phyloP scores from a whole-genome alignment of 2,329 filamentous ascomycete genomes.

The Talaromyces sp. region DNA sequence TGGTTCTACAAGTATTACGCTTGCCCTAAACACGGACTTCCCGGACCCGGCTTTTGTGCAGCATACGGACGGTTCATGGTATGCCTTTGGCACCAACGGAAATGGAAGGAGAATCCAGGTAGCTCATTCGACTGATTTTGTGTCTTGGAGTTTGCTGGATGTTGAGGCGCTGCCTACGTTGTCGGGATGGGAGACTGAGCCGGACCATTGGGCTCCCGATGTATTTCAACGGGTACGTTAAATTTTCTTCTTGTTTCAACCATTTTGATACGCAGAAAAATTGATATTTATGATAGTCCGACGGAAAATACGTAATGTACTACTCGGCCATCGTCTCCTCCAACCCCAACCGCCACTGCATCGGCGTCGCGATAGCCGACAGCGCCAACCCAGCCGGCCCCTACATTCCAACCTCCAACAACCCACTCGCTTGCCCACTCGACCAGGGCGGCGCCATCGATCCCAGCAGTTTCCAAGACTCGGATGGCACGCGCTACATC shows the following conservation, averaged over 20 bases:
- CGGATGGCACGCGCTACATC: conserved; percentile 56
- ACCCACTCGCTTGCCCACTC: conserved; percentile 55
- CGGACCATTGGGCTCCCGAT: conserved; percentile 63
- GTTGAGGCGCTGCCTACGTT: conserved; percentile 57
- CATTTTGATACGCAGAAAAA: not conserved
- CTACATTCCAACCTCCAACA: conserved; percentile 46
- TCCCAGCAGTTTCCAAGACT: conserved; percentile 59
- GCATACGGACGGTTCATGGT: conserved; percentile 51
- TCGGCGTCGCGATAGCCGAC: conserved; percentile 56
- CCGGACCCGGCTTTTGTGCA: conserved; percentile 50
- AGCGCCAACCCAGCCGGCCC: conserved; percentile 49
- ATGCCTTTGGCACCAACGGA: conserved; percentile 58
- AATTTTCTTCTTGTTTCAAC: not conserved
- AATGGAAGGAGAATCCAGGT: conserved; percentile 55
- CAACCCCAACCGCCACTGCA: conserved; percentile 52
- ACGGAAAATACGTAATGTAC: conserved; percentile 61
- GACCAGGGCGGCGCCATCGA: conserved; percentile 63
- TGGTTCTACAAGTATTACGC: conserved; percentile 11
- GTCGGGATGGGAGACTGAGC: conserved; percentile 55
- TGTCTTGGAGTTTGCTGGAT: conserved; percentile 49
- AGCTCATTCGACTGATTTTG: conserved; percentile 51
- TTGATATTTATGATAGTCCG: conserved; percentile 29
- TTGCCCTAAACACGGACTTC: conserved; percentile 40
- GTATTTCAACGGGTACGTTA: conserved; percentile 49
- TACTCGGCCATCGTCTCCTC: conserved; percentile 53